Evolutionary conservation across 371 early-diverging fungal species (phyloP), one percentile per base, ranked within the genome.

Genomic region (Mortierella sp.): DNA sequence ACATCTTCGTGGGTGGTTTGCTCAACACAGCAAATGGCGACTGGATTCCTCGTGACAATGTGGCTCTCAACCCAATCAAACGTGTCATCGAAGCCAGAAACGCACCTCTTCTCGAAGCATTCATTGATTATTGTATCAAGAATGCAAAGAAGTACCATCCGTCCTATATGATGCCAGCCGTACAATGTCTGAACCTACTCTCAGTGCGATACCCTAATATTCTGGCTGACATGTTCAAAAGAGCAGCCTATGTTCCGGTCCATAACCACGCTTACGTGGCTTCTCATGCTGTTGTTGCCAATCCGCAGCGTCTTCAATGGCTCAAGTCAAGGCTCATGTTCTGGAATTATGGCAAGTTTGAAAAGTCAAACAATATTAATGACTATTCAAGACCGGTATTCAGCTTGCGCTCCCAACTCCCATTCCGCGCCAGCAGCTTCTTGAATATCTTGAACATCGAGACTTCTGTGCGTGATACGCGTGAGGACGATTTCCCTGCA

Each of bases 61-160:
- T 52, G 23, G 13, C 41, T 0, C 56, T 78, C 19, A 78, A 78
- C 31, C 78, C 78, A 1, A 78, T 78, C 54, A 58, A 58, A 30
- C 71, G 78, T 2, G 78, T 71, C 6, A 78, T 78, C 16, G 71
- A 70, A 18, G 50, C 63, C 18, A 62, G 64, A 50, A 63, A 78
- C 21, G 64, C 52, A 7, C 34, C 24, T 9, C 51, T 78, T n/a
- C 54, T 78, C 16, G 63, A 67, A 34, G 66, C 67, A 0, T 78
- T 78, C 23, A 56, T 78, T 12, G 78, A 78, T 0, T 78, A 78
- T 23, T 78, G 78, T 28, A 70, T 78, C 57, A 55, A 52, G 53
- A 70, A 78, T 45, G 78, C 78, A 19, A 78, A 78, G 47, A 70
- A 71, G 45, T 78, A 78, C 41, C 78, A 78, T 18, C 78, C 78